Base-by-base conservation (phyloP, 768 basidiomycete genomes). In the Boletus pseudopeckii region DNA sequence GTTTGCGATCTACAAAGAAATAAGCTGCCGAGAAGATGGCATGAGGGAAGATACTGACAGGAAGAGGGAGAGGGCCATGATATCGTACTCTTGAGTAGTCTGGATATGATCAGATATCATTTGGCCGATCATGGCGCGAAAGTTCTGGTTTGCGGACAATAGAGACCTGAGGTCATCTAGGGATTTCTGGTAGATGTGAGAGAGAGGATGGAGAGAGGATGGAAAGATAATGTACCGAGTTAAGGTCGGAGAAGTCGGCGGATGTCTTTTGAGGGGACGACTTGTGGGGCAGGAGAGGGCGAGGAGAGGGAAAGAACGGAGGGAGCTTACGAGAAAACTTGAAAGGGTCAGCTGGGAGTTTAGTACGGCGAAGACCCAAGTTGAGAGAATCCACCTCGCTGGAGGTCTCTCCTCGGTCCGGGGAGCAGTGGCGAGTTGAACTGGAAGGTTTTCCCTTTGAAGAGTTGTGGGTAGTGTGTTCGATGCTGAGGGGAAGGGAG, bases 41-140 rank as follows among this genome's bases (percentile, higher is more conserved):
- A 11, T 8, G 26, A 24, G 22, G n/a, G 30, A 42, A 4, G 32
- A 24, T 0, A 59, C 69, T 26, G 52, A 81, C 81, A 72, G 69
- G 52, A 74, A 68, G 3, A 62, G 60, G 28, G 80, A 74, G n/a
- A 80, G 68, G 2, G 71, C 48, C 7, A 72, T 54, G 17, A 80
- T 68, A 37, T 83, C 81, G 13, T 58, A 56, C 18, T 52, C 46
- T 8, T 54, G 53, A 5, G 54, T 42, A 33, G 57, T 60, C 18
- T 65, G 42, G 58, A 71, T 38, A 40, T 67, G 65, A 3, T 64
- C 55, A 7, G 59, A 54, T 18, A 74, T 67, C 43, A 62, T 36
- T 15, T 64, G 53, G 33, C 59, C 65, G 41, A 69, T 52, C 18
- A 60, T 37, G 28, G 42, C 44, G n/a, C 62, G 60, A 46, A 53